Evolutionary conservation across 345 rosid species (phyloP).

Genomic region (Eucalyptus curtisii): DNA sequence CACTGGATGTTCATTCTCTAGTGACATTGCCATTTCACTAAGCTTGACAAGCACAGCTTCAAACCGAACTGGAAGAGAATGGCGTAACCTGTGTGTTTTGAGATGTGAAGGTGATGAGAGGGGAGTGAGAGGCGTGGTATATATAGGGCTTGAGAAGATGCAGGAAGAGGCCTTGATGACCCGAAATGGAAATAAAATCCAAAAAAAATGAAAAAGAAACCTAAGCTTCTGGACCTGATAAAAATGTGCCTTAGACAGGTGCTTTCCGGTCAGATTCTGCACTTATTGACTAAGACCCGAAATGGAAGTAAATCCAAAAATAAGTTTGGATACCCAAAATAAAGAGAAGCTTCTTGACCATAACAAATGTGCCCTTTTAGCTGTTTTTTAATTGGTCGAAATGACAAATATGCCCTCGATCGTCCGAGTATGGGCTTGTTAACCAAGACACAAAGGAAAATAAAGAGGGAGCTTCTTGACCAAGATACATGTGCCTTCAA

Average conservation of each 20-base stretch:
- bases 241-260: neutral
- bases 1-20: constrained; percentile 1
- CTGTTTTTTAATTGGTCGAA: no score
- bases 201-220: neutral
- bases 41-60: neutral
- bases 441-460: neutral
- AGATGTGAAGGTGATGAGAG: neutral
- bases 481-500: neutral
- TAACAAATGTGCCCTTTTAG: neutral
- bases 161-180: neutral
- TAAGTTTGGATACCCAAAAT: neutral
- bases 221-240: neutral
- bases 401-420: neutral
- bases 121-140: neutral
- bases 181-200: neutral
- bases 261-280: neutral
- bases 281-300: neutral
- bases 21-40: neutral
- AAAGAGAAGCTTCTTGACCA: neutral
- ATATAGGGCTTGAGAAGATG: neutral
- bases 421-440: neutral
- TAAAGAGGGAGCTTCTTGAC: no score
- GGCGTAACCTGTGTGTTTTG: neutral
- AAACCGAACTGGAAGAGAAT: neutral
- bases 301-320: neutral